Evolutionary conservation across 2,329 filamentous ascomycete species (phyloP).

Genomic region (Pestalotiopsis sp.): DNA sequence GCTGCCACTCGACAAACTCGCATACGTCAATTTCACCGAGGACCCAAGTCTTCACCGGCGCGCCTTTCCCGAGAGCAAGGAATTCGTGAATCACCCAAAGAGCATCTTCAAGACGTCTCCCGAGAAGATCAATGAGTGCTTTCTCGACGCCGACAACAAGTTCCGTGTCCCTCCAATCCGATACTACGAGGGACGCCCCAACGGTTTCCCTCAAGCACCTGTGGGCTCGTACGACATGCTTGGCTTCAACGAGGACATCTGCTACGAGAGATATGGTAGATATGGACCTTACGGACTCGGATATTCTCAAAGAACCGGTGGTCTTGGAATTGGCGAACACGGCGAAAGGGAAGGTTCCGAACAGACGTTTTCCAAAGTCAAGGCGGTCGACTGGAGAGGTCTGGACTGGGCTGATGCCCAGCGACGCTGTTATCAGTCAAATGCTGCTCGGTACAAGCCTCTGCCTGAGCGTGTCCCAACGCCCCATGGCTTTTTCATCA

Average conservation of each 20-base stretch:
- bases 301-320: conserved; percentile 78
- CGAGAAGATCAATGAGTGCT: conserved; percentile 74
- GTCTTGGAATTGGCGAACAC: conserved; percentile 82
- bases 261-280: conserved; percentile 89
- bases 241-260: conserved; percentile 80
- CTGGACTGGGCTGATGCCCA: conserved; percentile 82
- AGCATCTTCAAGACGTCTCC: conserved; percentile 36
- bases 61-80: conserved; percentile 48
- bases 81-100: conserved; percentile 50
- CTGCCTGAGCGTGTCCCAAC: conserved; percentile 40
- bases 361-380: conserved; percentile 71
- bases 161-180: conserved; percentile 70
- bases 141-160: conserved; percentile 69
- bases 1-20: conserved; percentile 44
- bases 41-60: conserved; percentile 31
- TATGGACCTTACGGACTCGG: conserved; percentile 89
- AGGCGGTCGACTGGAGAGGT: conserved; percentile 75
- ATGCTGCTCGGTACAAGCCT: conserved; percentile 68
- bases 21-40: conserved; percentile 35
- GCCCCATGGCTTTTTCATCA: conserved; percentile 55
- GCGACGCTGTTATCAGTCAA: conserved; percentile 71
- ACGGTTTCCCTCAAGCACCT: conserved; percentile 81
- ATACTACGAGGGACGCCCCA: conserved; percentile 76
- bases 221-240: conserved; percentile 87
- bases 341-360: conserved; percentile 83